Percentiles rank a stretch among this genome's conserved stretches.
These are phyloP conservation scores for Inga laurina DNA, from an alignment of 306 rosid species.

Conservation along the genomic window DNA sequence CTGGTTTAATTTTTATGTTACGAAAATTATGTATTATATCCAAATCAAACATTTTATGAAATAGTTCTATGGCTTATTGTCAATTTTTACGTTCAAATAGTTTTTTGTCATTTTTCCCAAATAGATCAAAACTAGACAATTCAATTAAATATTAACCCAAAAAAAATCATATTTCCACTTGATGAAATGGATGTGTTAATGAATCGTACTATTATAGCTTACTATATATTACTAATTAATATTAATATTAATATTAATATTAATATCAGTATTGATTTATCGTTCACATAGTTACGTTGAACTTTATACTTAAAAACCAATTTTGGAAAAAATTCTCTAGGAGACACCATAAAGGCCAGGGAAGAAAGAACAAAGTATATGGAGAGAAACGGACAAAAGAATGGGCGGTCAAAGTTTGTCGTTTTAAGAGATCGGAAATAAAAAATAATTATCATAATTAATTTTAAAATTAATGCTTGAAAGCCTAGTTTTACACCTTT, in stretches of 20 bases:
- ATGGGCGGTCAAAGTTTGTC: constrained; percentile 69
- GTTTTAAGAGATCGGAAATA: constrained; percentile 44
- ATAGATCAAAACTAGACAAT: background rate
- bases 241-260: too few relatives aligned
- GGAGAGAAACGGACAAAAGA: constrained; percentile 51
- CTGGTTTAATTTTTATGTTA: background rate
- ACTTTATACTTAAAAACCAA: background rate
- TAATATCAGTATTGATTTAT: background rate
- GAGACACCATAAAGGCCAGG: background rate
- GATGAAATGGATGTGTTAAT: background rate
- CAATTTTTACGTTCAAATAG: background rate
- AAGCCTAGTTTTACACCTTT: constrained; percentile 36
- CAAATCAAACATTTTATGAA: too few relatives aligned
- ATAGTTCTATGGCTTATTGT: background rate
- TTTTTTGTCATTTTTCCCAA: background rate
- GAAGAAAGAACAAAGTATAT: constrained; percentile 23
- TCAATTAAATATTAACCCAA: background rate
- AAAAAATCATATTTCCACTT: background rate
- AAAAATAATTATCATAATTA: constrained; percentile 1
- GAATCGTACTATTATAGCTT: background rate
- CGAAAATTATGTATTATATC: too few relatives aligned
- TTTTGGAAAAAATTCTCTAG: background rate
- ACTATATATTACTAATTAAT: background rate
- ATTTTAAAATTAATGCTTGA: constrained; percentile 38
- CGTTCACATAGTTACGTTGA: background rate